A percentile compares a stretch with the other conserved stretches of the same genome.
Evolutionary conservation across 2,329 filamentous ascomycete genomes (phyloP).

Genomic region (Dactylella cylindrospora): DNA sequence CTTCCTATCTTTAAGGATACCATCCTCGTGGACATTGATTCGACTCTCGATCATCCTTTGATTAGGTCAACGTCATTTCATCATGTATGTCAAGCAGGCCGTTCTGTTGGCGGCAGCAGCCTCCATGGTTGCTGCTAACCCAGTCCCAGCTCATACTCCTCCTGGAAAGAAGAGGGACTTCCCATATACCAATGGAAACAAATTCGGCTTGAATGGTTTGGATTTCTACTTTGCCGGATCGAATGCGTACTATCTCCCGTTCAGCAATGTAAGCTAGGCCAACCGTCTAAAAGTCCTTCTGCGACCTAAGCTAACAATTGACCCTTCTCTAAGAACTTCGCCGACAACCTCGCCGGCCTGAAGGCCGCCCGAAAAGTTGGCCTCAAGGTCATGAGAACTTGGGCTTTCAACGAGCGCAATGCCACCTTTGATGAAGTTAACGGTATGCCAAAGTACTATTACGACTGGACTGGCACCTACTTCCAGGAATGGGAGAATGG

Average conservation of each 20-base stretch:
- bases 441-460: conserved; percentile 59
- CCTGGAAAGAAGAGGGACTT: conserved; percentile 50
- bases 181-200: conserved; percentile 55
- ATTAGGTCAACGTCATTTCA: conserved; percentile 3
- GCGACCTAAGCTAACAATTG: neutral
- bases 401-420: conserved; percentile 63
- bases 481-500: conserved; percentile 58
- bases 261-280: conserved; percentile 56
- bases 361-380: conserved; percentile 56
- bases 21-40: conserved; percentile 13
- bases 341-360: conserved; percentile 56
- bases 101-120: conserved; percentile 32
- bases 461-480: conserved; percentile 56
- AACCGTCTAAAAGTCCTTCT: neutral
- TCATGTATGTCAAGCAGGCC: conserved; percentile 41
- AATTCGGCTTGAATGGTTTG: conserved; percentile 60
- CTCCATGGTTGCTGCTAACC: conserved; percentile 38
- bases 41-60: conserved; percentile 6
- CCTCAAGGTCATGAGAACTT: conserved; percentile 60
- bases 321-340: conserved; percentile 52
- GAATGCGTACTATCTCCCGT: conserved; percentile 62
- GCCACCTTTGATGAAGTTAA: conserved; percentile 53
- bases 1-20: conserved; percentile 7
- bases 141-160: conserved; percentile 26
- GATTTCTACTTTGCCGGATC: conserved; percentile 62